Percentiles rank a stretch among this genome's conserved stretches.
Evolutionary conservation across 2,329 filamentous ascomycete species (phyloP).

Genomic region (Xylariaceae sp.): DNA sequence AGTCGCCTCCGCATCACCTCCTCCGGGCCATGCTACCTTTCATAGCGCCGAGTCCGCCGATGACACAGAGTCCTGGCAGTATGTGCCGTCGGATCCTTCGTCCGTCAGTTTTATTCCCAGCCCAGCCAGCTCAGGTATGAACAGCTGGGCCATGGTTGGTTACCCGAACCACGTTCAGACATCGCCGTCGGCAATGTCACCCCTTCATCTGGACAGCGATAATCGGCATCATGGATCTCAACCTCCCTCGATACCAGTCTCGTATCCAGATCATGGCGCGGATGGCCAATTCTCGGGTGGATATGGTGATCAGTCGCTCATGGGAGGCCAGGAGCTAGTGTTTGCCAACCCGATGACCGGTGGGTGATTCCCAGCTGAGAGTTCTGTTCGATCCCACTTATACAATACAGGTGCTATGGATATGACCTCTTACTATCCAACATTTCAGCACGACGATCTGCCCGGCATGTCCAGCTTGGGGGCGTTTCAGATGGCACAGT

Average conservation of each 20-base stretch:
- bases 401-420: conserved; percentile 12
- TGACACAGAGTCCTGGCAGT: conserved; percentile 30
- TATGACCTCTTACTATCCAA: conserved; percentile 20
- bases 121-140: conserved; percentile 47
- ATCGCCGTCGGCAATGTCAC: conserved; percentile 37
- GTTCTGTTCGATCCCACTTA: not conserved
- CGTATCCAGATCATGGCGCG: conserved; percentile 26
- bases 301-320: conserved; percentile 27
- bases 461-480: conserved; percentile 20
- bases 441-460: conserved; percentile 25
- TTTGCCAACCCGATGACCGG: conserved; percentile 32
- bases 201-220: conserved; percentile 37
- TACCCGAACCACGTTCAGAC: conserved; percentile 28
- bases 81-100: conserved; percentile 27
- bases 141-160: conserved; percentile 45
- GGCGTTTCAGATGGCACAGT: conserved; percentile 24
- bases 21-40: conserved; percentile 22
- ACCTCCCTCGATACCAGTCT: conserved; percentile 23
- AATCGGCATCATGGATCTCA: conserved; percentile 28
- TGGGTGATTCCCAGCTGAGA: conserved; percentile 14
- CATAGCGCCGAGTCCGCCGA: conserved; percentile 25
- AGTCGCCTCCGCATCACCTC: conserved; percentile 26
- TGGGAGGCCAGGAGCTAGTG: conserved; percentile 36
- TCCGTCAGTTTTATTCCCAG: conserved; percentile 42
- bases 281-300: conserved; percentile 28